These are phyloP conservation scores for Knufia fluminis DNA, from an alignment of 2,329 filamentous ascomycete genomes.

Conservation along the genomic window DNA sequence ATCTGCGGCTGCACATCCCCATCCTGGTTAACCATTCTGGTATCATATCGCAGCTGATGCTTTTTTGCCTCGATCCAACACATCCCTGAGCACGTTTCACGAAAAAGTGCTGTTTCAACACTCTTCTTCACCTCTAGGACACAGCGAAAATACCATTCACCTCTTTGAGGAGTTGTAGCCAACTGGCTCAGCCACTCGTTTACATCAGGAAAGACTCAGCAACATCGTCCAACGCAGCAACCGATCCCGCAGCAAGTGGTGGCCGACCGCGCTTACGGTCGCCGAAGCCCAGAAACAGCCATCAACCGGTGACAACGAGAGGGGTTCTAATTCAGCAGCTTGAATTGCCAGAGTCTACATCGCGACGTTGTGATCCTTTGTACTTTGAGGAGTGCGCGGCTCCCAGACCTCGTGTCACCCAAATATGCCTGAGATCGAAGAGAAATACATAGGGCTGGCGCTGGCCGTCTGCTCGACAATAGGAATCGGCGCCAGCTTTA, in stretches of 20 bases:
- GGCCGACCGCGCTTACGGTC: background rate
- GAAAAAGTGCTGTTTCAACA: background rate
- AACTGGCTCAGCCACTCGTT: background rate
- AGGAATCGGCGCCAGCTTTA: conserved; percentile 74
- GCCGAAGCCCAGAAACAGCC: no score
- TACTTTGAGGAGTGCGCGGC: conserved; percentile 7
- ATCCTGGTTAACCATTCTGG: no score
- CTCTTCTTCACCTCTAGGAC: background rate
- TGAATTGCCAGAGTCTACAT: no score
- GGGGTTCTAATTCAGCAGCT: no score
- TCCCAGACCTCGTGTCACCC: background rate
- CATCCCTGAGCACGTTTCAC: background rate
- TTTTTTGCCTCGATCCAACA: background rate
- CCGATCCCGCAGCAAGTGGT: no score
- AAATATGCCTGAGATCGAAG: conserved; percentile 14
- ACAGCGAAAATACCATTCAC: background rate
- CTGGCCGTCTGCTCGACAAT: conserved; percentile 40
- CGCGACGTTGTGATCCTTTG: background rate
- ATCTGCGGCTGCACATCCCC: no score
- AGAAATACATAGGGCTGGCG: conserved; percentile 39
- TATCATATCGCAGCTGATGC: background rate
- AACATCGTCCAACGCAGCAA: no score
- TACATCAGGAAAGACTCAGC: background rate
- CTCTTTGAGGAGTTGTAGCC: background rate
- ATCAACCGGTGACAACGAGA: no score